phyloP scores from a whole-genome alignment of 306 rosid genomes.

The Abrus pulchellus region DNA sequence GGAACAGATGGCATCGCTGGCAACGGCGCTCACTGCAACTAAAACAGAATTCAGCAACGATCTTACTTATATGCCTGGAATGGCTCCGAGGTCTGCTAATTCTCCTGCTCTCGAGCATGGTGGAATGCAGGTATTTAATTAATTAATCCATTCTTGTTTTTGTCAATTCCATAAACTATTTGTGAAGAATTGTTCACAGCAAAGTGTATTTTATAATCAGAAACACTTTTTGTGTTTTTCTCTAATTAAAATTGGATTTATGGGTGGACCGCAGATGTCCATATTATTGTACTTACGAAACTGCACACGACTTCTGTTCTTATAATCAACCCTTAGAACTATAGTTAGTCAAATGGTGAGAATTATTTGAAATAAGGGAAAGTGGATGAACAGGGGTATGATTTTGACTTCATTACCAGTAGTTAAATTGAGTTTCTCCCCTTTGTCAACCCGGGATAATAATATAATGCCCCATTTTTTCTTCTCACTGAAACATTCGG shows the following conservation, averaged over 20 bases:
- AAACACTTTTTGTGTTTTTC: too few species aligned
- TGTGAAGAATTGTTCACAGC: too few species aligned
- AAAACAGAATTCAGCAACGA: constrained; percentile 73
- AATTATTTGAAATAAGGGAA: not conserved
- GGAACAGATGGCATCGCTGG: constrained; percentile 92
- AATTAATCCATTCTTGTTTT: not conserved
- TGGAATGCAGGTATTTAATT: constrained; percentile 89
- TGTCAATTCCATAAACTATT: too few species aligned
- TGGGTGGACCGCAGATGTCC: too few species aligned
- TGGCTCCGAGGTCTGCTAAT: constrained; percentile 88
- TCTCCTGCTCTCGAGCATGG: constrained; percentile 70
- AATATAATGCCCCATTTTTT: not conserved
- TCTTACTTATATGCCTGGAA: constrained; percentile 74
- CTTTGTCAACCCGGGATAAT: not conserved
- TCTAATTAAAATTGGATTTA: too few species aligned
- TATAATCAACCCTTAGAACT: not conserved
- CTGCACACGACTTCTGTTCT: too few species aligned
- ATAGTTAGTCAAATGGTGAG: not conserved
- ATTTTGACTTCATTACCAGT: too few species aligned
- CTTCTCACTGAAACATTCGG: too few species aligned
- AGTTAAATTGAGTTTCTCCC: not conserved
- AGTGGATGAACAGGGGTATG: not conserved
- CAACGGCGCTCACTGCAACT: constrained; percentile 86
- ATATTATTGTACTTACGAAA: too few species aligned
- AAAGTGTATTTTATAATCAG: too few species aligned